phyloP scores from a whole-genome alignment of 257 asterid genomes.

The Marsdenia floribunda region DNA sequence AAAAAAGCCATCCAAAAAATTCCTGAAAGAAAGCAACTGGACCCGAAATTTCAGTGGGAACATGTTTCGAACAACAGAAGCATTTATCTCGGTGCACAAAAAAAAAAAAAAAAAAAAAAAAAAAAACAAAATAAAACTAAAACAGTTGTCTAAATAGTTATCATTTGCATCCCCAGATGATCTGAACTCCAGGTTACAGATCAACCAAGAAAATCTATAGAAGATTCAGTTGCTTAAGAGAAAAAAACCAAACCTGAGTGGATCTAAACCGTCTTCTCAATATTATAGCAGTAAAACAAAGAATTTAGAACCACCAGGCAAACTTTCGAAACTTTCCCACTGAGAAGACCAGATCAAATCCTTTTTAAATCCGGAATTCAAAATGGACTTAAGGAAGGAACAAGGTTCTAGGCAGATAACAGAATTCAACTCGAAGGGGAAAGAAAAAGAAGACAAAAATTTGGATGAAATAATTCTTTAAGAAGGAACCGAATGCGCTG shows the following conservation, averaged over 20 bases:
- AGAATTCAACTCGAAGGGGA: not conserved
- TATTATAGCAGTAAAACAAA: constrained; percentile 5
- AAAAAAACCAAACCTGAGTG: constrained; percentile 10
- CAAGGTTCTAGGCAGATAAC: not conserved
- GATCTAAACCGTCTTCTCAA: constrained; percentile 29
- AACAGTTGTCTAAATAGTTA: not conserved
- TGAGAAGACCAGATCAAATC: constrained; percentile 37
- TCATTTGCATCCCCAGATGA: not conserved
- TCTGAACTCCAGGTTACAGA: constrained; percentile 13
- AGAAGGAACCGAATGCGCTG: not conserved
- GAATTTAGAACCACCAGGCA: not conserved
- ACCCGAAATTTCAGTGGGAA: not conserved
- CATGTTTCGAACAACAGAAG: not conserved
- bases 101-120: no score
- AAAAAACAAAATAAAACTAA: not conserved
- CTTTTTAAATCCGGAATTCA: constrained; percentile 17
- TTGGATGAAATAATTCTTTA: not conserved
- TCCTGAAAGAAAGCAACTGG: constrained; percentile 17
- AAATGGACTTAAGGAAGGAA: constrained; percentile 1
- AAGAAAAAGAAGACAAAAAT: not conserved
- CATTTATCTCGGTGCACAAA: not conserved
- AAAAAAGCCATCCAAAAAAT: constrained; percentile 23
- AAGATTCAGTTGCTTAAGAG: constrained; percentile 8
- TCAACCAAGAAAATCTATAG: constrained; percentile 9
- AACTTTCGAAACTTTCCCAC: constrained; percentile 12